These are phyloP conservation scores for Singerocomus inundabilis DNA, from an alignment of 1,284 basidiomycete species.

Conservation along the genomic window DNA sequence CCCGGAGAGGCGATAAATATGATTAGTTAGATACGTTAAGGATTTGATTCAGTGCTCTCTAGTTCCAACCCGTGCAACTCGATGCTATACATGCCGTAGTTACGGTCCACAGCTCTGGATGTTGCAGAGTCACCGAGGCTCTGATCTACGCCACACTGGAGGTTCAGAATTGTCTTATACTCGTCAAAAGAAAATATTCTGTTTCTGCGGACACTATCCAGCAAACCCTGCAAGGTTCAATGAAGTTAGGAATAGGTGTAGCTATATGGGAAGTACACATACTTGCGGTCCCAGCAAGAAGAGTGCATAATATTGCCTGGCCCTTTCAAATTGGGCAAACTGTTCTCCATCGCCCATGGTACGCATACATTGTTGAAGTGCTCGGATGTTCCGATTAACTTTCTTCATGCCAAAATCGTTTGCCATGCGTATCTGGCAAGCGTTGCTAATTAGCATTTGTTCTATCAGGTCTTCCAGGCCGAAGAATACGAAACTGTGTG, in stretches of 20 bases:
- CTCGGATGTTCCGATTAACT: constrained; percentile 87
- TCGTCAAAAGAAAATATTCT: constrained; percentile 83
- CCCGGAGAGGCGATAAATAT: constrained; percentile 5
- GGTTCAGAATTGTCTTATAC: constrained; percentile 84
- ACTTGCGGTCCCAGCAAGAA: constrained; percentile 77
- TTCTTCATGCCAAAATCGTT: constrained; percentile 85
- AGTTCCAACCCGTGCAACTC: constrained; percentile 78
- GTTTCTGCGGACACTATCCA: constrained; percentile 63
- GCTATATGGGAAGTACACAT: constrained; percentile 23
- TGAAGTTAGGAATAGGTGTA: neutral
- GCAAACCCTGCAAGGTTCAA: constrained; percentile 57
- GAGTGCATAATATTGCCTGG: constrained; percentile 79
- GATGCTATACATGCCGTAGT: constrained; percentile 79
- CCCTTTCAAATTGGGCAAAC: constrained; percentile 72
- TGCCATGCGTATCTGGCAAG: constrained; percentile 67
- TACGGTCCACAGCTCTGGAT: constrained; percentile 57
- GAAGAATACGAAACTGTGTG: constrained; percentile 75
- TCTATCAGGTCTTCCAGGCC: constrained; percentile 90
- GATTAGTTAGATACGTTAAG: constrained; percentile 26
- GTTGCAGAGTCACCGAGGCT: constrained; percentile 47
- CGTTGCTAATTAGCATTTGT: constrained; percentile 75
- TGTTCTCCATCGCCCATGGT: constrained; percentile 63
- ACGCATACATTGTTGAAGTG: constrained; percentile 91
- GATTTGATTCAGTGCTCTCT: constrained; percentile 41
- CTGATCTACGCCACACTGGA: constrained; percentile 81